Conservation (phyloP, 148 eudicot genomes). For the Polygonum maritimum region DNA sequence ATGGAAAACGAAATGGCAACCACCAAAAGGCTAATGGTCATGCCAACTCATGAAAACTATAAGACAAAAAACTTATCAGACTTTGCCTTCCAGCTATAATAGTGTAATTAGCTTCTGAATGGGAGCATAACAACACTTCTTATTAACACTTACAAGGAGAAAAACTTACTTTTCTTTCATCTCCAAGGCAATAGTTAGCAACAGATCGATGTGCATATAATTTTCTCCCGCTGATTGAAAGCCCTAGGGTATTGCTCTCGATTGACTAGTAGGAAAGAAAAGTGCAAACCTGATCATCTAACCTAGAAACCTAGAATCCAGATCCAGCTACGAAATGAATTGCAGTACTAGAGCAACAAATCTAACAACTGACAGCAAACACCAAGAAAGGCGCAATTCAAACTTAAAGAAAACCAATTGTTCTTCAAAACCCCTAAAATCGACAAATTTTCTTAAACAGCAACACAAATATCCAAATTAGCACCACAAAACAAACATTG, state of each 20-base stretch:
- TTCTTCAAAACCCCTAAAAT: not conserved
- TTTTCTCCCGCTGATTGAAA: not conserved
- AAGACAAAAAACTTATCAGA: not conserved
- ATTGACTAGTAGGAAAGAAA: no score
- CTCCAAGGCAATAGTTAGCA: not conserved
- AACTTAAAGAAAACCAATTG: not conserved
- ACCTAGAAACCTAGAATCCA: not conserved
- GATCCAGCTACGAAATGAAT: not conserved
- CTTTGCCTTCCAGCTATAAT: not conserved
- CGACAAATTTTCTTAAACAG: not conserved
- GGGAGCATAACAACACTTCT: not conserved
- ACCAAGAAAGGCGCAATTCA: not conserved
- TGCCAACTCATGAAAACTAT: constrained; percentile 69
- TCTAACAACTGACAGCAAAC: not conserved
- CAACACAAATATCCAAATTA: not conserved
- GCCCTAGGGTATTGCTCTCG: not conserved
- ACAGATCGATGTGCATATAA: not conserved
- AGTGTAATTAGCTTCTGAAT: not conserved
- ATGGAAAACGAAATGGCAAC: constrained; percentile 58
- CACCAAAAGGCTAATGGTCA: constrained; percentile 64
- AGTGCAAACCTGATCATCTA: no score
- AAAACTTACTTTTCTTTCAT: constrained; percentile 2
- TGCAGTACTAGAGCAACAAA: not conserved
- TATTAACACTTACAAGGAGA: constrained; percentile 52
- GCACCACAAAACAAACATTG: not conserved